Base-by-base conservation (phyloP, 148 eudicot genomes). In the Diospyros lotus region DNA sequence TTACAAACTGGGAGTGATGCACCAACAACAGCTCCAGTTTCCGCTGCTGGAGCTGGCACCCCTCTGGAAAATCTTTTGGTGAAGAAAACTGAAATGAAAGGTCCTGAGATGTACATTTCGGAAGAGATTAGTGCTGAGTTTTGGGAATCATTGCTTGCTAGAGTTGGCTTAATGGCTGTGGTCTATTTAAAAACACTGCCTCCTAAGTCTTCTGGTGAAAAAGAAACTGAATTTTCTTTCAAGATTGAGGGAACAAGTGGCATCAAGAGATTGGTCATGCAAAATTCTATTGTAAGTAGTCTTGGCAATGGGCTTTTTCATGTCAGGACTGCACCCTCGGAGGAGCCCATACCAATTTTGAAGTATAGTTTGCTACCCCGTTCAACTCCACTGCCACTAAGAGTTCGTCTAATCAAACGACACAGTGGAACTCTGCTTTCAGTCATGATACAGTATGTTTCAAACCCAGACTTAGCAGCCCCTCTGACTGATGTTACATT, bases 161-260 rank as follows among this genome's bases (percentile, higher is more conserved):
- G 98, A 76, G 97, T 87, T 50, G 96, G 95, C 58, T 77, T 94
- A 72, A 76, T 82, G 90, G 98, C 97, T 67, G 82, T 86, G 42
- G 79, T 92, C n/a, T 92, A 94, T 76, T 68, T 94, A 56, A 90
- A 65, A 72, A 92, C 97, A 3, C 53, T 94, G 58, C 97, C 98
- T 3, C 93, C 95, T 0, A 90, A 90, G 72, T 53, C 82, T 64
- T 74, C 88, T 51, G 95, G 84, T 77, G 90, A 87, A 54, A 89
- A 87, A 78, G 98, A 94, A 83, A 94, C 97, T 39, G 97, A 94
- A 74, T 94, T 94, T 77, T 94, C 98, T 0, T 94, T 94, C 62
- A 94, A 80, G 81, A 75, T 94, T 72, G 98, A 94, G 51, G 92
- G 92, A 48, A 87, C 87, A 3, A 79, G 74, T 55, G 69, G 85